A percentile compares a stretch with the other conserved stretches of the same genome.
Evolutionary conservation across 78 protist species (phyloP).

Genomic region (Trichosphaerium sp.): DNA sequence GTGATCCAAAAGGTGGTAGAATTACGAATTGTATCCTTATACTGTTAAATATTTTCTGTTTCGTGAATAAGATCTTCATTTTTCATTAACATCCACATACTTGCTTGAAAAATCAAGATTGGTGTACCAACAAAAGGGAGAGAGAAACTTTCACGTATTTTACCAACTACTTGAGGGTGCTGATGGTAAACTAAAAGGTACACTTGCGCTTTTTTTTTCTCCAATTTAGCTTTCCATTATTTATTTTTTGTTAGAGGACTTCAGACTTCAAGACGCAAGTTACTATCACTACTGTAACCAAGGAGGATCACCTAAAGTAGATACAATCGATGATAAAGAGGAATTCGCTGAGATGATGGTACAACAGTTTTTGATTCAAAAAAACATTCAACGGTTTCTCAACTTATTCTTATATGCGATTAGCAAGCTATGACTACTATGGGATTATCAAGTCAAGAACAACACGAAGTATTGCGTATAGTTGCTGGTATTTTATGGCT

Average conservation of each 20-base stretch:
- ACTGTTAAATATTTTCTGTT: too few relatives aligned
- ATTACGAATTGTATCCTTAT: slow-evolving; percentile 48
- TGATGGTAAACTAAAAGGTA: too few relatives aligned
- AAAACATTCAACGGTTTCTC: too few relatives aligned
- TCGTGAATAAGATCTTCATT: too few relatives aligned
- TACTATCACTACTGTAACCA: too few relatives aligned
- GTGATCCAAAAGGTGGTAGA: slow-evolving; percentile 74
- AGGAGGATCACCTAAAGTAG: slow-evolving; percentile 55
- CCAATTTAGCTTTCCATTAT: too few relatives aligned
- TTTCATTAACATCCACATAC: slow-evolving; percentile 52
- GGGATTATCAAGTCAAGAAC: slow-evolving; percentile 17
- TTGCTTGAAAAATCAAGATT: slow-evolving; percentile 47
- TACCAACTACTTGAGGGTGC: slow-evolving; percentile 81
- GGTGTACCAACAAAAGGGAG: slow-evolving; percentile 24
- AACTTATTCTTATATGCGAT: too few relatives aligned
- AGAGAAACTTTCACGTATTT: slow-evolving; percentile 48
- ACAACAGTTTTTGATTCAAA: too few relatives aligned
- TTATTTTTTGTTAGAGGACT: too few relatives aligned
- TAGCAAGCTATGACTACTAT: slow-evolving; percentile 51
- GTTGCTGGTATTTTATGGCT: slow-evolving; percentile 39
- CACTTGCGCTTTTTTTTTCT: too few relatives aligned
- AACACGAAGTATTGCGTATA: slow-evolving; percentile 13
- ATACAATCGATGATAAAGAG: slow-evolving; percentile 66
- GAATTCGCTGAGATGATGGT: slow-evolving; percentile 42
- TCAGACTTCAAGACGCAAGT: too few relatives aligned